Percentiles rank a stretch among this genome's conserved stretches.
These are phyloP conservation scores for Globisporangium uncinulatum DNA, from an alignment of 352 stramenopile species.

Conservation along the genomic window DNA sequence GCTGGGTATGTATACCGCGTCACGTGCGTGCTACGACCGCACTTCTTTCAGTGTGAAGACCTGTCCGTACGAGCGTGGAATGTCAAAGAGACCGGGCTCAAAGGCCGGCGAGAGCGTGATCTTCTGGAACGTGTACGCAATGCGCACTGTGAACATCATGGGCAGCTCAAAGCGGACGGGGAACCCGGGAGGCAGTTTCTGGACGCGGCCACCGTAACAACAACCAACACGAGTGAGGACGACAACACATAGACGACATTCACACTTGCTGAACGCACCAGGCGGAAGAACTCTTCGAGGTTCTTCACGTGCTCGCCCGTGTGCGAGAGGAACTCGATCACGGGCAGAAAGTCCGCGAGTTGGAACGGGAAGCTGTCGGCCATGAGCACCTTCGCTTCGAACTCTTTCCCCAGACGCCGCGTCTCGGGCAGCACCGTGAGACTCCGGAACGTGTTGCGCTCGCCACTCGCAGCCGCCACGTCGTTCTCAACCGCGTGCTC, in stretches of 20 bases:
- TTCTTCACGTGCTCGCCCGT: slow-evolving; percentile 74
- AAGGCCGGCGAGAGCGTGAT: slow-evolving; percentile 47
- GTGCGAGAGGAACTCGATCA: slow-evolving; percentile 75
- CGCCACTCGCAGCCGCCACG: slow-evolving; percentile 6
- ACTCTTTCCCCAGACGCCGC: slow-evolving; percentile 46
- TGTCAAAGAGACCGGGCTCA: slow-evolving; percentile 44
- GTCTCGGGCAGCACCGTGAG: slow-evolving; percentile 50
- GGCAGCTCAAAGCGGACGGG: slow-evolving; percentile 78
- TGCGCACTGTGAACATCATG: slow-evolving; percentile 77
- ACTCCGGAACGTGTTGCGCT: slow-evolving; percentile 57
- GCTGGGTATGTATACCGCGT: no score
- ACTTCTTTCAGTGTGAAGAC: slow-evolving; percentile 59
- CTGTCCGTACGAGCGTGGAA: slow-evolving; percentile 44
- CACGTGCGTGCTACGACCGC: slow-evolving; percentile 16
- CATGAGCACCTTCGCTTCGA: slow-evolving; percentile 79
- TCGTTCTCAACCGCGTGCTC: slow-evolving; percentile 5
- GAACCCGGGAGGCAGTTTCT: slow-evolving; percentile 80
- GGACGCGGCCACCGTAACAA: background rate
- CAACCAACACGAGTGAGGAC: background rate
- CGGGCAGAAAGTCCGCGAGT: slow-evolving; percentile 58
- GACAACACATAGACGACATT: slow-evolving; percentile 1
- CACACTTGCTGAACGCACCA: slow-evolving; percentile 32
- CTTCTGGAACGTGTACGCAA: slow-evolving; percentile 81
- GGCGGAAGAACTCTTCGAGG: slow-evolving; percentile 78
- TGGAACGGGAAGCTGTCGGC: slow-evolving; percentile 70